These are phyloP conservation scores for Letharia lupina DNA, from an alignment of 495 filamentous ascomycete genomes.

Conservation along the genomic window DNA sequence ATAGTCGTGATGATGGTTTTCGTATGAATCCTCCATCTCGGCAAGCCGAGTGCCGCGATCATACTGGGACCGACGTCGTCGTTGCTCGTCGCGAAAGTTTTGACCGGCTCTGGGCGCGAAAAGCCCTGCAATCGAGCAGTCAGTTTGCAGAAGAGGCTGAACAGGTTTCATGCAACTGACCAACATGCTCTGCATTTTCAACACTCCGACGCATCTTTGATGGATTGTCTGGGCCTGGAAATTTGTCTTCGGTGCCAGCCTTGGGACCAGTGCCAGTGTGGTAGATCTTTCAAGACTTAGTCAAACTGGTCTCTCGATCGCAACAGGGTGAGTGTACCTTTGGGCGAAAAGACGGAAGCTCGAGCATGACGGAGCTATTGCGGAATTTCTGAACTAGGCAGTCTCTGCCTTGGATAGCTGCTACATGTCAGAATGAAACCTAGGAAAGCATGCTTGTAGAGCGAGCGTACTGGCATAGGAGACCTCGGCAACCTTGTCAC, in stretches of 20 bases:
- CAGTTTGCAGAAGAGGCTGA: slow-evolving; percentile 3
- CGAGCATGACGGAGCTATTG: slow-evolving; percentile 90
- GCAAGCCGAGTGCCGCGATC: slow-evolving; percentile 61
- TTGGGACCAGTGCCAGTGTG: slow-evolving; percentile 38
- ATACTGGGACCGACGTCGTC: slow-evolving; percentile 66
- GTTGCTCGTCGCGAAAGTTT: slow-evolving; percentile 65
- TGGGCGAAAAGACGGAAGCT: slow-evolving; percentile 70
- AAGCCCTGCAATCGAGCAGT: slow-evolving; percentile 40
- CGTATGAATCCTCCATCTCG: slow-evolving; percentile 49
- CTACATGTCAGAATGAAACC: slow-evolving; percentile 22
- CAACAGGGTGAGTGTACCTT: slow-evolving; percentile 47
- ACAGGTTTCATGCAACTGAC: slow-evolving; percentile 38
- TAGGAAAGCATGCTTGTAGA: slow-evolving; percentile 17
- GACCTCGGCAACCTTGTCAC: slow-evolving; percentile 78
- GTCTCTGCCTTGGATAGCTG: slow-evolving; percentile 85
- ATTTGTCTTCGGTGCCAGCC: slow-evolving; percentile 55
- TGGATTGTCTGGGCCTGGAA: slow-evolving; percentile 70
- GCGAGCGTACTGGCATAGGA: slow-evolving; percentile 78
- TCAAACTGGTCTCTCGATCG: neutral
- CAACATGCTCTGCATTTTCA: slow-evolving; percentile 78
- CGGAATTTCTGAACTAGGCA: slow-evolving; percentile 89
- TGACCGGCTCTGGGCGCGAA: slow-evolving; percentile 67
- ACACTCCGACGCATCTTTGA: slow-evolving; percentile 78
- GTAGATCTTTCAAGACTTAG: slow-evolving; percentile 35
- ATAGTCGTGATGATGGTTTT: slow-evolving; percentile 30